These are phyloP conservation scores for Penicillium sp. DNA, from an alignment of 2,329 filamentous ascomycete species.

Conservation along the genomic window DNA sequence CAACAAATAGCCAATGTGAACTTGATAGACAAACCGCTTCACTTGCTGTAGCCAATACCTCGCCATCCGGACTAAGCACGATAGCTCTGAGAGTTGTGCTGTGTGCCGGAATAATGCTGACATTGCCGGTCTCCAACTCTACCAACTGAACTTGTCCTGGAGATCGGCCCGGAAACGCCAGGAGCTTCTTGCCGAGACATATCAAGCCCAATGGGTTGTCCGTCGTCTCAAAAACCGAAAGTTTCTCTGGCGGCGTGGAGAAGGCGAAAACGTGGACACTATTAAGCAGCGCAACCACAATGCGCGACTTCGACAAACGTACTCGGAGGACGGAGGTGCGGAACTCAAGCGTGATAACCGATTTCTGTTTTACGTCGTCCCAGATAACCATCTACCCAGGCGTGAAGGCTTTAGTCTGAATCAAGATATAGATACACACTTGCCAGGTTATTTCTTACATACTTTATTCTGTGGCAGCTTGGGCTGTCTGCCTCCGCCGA, in stretches of 20 bases:
- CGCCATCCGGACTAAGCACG: slow-evolving; percentile 72
- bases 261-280: slow-evolving; percentile 79
- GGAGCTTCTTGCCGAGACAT: slow-evolving; percentile 66
- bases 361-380: slow-evolving; percentile 78
- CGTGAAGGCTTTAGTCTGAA: background rate
- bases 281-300: slow-evolving; percentile 78
- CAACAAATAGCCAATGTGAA: background rate
- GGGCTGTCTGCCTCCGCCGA: slow-evolving; percentile 80
- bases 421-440: background rate
- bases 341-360: slow-evolving; percentile 72
- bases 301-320: slow-evolving; percentile 68
- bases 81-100: slow-evolving; percentile 73
- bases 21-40: slow-evolving; percentile 55
- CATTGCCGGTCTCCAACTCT: slow-evolving; percentile 70
- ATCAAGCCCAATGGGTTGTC: slow-evolving; percentile 80
- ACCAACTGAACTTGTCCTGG: slow-evolving; percentile 86
- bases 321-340: slow-evolving; percentile 77
- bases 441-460: slow-evolving; percentile 17
- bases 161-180: slow-evolving; percentile 85
- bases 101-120: slow-evolving; percentile 92
- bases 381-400: slow-evolving; percentile 68
- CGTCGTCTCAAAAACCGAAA: slow-evolving; percentile 77
- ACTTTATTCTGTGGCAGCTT: slow-evolving; percentile 87
- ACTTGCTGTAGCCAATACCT: slow-evolving; percentile 82
- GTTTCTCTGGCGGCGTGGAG: slow-evolving; percentile 64